Conservation (phyloP, 495 filamentous ascomycete genomes). For the Penicillium macrosclerotiorum region DNA sequence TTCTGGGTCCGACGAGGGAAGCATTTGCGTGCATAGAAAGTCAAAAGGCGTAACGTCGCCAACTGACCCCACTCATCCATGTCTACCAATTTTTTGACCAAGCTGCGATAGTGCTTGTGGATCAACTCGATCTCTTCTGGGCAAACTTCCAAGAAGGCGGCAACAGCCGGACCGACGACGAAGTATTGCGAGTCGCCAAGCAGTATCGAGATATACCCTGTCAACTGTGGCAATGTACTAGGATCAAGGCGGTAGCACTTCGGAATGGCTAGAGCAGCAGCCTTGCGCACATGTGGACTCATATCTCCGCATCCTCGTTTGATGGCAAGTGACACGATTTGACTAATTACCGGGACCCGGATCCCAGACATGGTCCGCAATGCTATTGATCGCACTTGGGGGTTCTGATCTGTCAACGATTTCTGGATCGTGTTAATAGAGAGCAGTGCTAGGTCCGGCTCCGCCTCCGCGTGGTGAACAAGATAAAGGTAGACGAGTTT, state of each 20-base stretch:
- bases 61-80: slow-evolving; percentile 99
- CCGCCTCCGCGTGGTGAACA: slow-evolving; percentile 89
- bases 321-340: slow-evolving; percentile 95
- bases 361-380: slow-evolving; percentile 95
- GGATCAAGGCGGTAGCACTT: slow-evolving; percentile 97
- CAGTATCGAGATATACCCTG: slow-evolving; percentile 73
- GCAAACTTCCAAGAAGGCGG: slow-evolving; percentile 85
- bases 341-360: slow-evolving; percentile 93
- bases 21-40: slow-evolving; percentile 79
- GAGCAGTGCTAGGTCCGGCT: slow-evolving; percentile 90
- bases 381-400: slow-evolving; percentile 85
- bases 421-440: slow-evolving; percentile 99
- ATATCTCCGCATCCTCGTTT: slow-evolving; percentile 90
- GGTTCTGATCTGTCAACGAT: slow-evolving; percentile 86
- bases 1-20: slow-evolving; percentile 70
- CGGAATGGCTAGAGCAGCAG: slow-evolving; percentile 91
- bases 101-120: slow-evolving; percentile 79
- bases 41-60: slow-evolving; percentile 75
- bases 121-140: slow-evolving; percentile 82
- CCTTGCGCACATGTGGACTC: slow-evolving; percentile 89
- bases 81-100: slow-evolving; percentile 89
- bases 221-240: slow-evolving; percentile 74
- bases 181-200: slow-evolving; percentile 92
- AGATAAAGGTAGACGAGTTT: slow-evolving; percentile 98
- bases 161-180: slow-evolving; percentile 88